A percentile compares a stretch with the other conserved stretches of the same genome.
Evolutionary conservation across 1,284 basidiomycete species (phyloP).

Genomic region (Moesziomyces parantarcticus): DNA sequence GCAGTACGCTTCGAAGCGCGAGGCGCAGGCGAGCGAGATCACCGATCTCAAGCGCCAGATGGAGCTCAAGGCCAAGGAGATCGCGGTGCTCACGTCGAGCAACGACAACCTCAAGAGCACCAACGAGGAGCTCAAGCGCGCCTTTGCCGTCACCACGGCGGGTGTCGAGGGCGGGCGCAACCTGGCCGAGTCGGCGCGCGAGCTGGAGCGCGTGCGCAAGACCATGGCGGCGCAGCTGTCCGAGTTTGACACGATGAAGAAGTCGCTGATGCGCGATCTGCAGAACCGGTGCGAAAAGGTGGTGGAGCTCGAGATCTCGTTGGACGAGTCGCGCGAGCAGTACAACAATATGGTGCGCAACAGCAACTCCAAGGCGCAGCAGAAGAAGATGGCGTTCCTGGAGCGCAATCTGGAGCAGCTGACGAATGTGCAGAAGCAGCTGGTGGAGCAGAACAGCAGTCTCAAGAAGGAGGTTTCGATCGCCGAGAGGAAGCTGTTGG

Average conservation of each 20-base stretch:
- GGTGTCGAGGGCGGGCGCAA: conserved; percentile 96
- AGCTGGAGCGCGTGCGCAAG: conserved; percentile 95
- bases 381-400: conserved; percentile 99
- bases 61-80: conserved; percentile 86
- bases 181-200: conserved; percentile 85
- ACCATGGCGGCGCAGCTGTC: conserved; percentile 95
- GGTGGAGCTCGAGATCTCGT: conserved; percentile 97
- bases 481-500: conserved; percentile 93
- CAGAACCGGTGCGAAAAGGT: conserved; percentile 99
- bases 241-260: conserved; percentile 98
- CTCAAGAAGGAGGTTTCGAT: conserved; percentile 98
- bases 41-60: conserved; percentile 90
- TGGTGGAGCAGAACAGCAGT: conserved; percentile 97
- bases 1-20: conserved; percentile 90
- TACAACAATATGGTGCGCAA: conserved; percentile 98
- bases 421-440: conserved; percentile 96
- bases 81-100: conserved; percentile 82
- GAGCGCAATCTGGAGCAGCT: conserved; percentile 97
- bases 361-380: conserved; percentile 96
- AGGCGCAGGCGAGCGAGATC: conserved; percentile 86
- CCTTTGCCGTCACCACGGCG: conserved; percentile 91
- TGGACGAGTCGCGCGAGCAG: conserved; percentile 98
- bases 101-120: conserved; percentile 94
- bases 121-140: conserved; percentile 91
- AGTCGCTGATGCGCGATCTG: conserved; percentile 96